Evolutionary conservation across 495 filamentous ascomycete species (phyloP).

Genomic region (Pyronema omphalodes): DNA sequence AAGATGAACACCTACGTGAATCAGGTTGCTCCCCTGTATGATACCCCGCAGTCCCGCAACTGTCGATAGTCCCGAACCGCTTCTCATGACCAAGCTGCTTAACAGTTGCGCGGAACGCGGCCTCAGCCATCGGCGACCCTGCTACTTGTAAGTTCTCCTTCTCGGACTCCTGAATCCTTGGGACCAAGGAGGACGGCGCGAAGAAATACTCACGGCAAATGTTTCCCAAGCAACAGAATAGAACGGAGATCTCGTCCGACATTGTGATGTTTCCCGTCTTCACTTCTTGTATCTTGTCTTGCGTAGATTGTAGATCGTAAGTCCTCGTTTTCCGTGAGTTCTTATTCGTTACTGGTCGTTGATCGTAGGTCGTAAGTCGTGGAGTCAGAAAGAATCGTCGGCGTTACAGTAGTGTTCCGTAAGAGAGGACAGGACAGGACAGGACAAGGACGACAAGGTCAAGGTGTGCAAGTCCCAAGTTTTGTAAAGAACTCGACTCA

Average conservation of each 20-base stretch:
- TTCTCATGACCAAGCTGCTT: constrained; percentile 31
- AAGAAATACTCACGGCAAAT: constrained; percentile 45
- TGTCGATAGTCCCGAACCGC: constrained; percentile 55
- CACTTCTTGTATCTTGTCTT: too few relatives aligned
- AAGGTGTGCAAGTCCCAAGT: too few relatives aligned
- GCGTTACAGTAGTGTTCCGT: too few relatives aligned
- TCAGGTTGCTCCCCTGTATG: constrained; percentile 59
- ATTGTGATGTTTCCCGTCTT: too few relatives aligned
- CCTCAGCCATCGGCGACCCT: constrained; percentile 83
- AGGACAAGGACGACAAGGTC: too few relatives aligned
- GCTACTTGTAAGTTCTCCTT: constrained; percentile 10
- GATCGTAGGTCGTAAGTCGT: too few relatives aligned
- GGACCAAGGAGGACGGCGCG: constrained; percentile 5
- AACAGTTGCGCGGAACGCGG: constrained; percentile 62
- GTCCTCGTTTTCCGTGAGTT: too few relatives aligned
- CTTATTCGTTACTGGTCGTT: too few relatives aligned
- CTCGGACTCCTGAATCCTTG: not conserved
- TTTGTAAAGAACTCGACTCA: too few relatives aligned
- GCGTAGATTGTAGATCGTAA: too few relatives aligned
- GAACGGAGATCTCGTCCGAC: constrained; percentile 42
- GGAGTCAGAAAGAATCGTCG: too few relatives aligned
- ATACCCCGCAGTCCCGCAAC: constrained; percentile 76
- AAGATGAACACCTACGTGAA: constrained; percentile 34
- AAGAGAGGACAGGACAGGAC: too few relatives aligned
- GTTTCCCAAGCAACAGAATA: constrained; percentile 95